Evolutionary conservation across 345 rosid genomes (phyloP).

Genomic region (Isatis tinctoria): DNA sequence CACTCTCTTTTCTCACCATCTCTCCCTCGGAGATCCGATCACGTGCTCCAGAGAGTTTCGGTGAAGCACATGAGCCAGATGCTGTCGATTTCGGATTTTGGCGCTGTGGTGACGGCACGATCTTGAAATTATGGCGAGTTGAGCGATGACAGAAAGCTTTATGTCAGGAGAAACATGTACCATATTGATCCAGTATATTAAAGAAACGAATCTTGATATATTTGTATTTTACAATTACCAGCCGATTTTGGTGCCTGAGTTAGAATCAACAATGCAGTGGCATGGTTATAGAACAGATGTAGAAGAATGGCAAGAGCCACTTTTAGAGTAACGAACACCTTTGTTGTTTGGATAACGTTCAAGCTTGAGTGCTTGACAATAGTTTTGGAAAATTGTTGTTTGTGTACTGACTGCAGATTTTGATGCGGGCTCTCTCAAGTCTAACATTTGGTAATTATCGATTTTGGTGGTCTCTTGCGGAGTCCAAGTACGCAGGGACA

Average conservation of each 20-base stretch:
- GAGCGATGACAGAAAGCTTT: constrained; percentile 78
- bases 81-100: constrained; percentile 69
- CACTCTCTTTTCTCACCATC: constrained; percentile 13
- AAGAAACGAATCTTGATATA: neutral
- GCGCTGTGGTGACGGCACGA: constrained; percentile 85
- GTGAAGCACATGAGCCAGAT: constrained; percentile 45
- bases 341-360: neutral
- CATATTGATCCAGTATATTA: too few relatives aligned
- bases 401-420: constrained; percentile 41
- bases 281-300: neutral
- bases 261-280: neutral
- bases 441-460: constrained; percentile 68
- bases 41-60: constrained; percentile 80
- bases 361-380: too few relatives aligned
- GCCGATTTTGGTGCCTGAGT: neutral
- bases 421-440: constrained; percentile 75
- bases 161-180: constrained; percentile 88
- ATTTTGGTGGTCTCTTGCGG: constrained; percentile 97
- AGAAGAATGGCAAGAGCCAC: neutral
- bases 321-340: neutral
- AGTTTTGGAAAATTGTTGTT: neutral
- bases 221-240: neutral
- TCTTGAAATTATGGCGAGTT: constrained; percentile 60
- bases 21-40: constrained; percentile 36
- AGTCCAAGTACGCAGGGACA: constrained; percentile 96